phyloP scores from a whole-genome alignment of 495 filamentous ascomycete genomes.

The Aspergillus sclerotiicarbonarius region DNA sequence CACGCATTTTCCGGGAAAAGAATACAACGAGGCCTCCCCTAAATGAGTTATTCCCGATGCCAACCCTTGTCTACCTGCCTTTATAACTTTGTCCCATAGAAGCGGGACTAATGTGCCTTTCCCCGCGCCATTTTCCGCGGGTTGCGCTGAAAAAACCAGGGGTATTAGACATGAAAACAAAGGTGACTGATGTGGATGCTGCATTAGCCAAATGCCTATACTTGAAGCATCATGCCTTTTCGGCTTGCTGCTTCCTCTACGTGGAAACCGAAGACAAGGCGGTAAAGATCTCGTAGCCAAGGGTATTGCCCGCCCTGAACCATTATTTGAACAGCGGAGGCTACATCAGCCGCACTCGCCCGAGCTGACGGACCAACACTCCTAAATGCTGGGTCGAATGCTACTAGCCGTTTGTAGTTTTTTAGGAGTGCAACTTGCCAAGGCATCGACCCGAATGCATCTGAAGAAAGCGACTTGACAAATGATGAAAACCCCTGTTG shows the following conservation, averaged over 20 bases:
- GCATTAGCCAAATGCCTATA: constrained; percentile 10
- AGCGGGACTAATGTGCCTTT: no score
- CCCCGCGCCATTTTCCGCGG: no score
- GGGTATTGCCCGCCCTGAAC: constrained; percentile 61
- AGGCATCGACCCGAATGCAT: constrained; percentile 69
- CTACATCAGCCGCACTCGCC: constrained; percentile 66
- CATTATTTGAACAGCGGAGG: constrained; percentile 74
- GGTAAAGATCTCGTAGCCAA: constrained; percentile 77
- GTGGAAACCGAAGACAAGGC: constrained; percentile 80
- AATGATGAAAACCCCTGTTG: constrained; percentile 60
- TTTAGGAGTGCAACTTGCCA: constrained; percentile 70
- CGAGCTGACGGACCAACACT: constrained; percentile 54
- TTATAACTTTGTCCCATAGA: no score
- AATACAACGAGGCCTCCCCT: no score
- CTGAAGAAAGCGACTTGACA: constrained; percentile 70
- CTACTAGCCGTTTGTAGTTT: constrained; percentile 73
- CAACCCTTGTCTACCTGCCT: no score
- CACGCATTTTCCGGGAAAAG: no score
- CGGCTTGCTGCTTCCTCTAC: constrained; percentile 66
- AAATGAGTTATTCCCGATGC: no score
- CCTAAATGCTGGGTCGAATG: constrained; percentile 64
- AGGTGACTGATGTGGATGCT: no score
- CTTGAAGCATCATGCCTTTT: constrained; percentile 51
- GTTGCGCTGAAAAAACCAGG: no score
- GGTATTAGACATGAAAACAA: no score